phyloP scores from a whole-genome alignment of 2,329 filamentous ascomycete species.

The Epichloe sylvatica region DNA sequence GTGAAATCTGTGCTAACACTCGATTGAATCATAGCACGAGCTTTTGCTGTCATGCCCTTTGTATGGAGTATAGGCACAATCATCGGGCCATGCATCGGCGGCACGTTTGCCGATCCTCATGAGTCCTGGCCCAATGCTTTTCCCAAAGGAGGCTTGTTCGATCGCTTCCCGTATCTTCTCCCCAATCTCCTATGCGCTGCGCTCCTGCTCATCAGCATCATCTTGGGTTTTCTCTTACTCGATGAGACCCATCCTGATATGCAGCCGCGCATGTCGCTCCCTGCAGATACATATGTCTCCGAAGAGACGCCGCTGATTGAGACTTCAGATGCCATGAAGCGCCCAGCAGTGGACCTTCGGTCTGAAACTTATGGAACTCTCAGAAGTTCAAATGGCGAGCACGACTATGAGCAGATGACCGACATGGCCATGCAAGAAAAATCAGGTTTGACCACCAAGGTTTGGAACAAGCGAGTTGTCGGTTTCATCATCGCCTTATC shows the following conservation, averaged over 20 bases:
- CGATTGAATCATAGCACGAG: slow-evolving; percentile 42
- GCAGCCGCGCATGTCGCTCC: slow-evolving; percentile 38
- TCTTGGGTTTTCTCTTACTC: slow-evolving; percentile 66
- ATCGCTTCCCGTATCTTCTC: slow-evolving; percentile 69
- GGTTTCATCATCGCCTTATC: slow-evolving; percentile 69
- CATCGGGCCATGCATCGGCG: slow-evolving; percentile 76
- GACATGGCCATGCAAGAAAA: slow-evolving; percentile 20
- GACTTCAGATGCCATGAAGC: slow-evolving; percentile 59
- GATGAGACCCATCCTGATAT: slow-evolving; percentile 83
- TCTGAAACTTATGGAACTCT: slow-evolving; percentile 73
- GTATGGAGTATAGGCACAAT: slow-evolving; percentile 88
- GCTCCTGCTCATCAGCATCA: slow-evolving; percentile 64
- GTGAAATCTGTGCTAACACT: slow-evolving; percentile 8
- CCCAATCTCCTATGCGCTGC: slow-evolving; percentile 75
- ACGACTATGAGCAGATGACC: slow-evolving; percentile 24
- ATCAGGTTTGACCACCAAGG: slow-evolving; percentile 20
- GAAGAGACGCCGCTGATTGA: slow-evolving; percentile 63
- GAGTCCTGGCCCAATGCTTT: slow-evolving; percentile 60
- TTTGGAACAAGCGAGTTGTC: slow-evolving; percentile 49
- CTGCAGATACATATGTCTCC: slow-evolving; percentile 36
- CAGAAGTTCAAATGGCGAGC: slow-evolving; percentile 29
- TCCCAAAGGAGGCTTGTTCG: slow-evolving; percentile 54
- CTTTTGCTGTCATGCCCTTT: slow-evolving; percentile 87
- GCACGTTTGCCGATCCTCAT: slow-evolving; percentile 68
- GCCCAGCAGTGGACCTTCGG: slow-evolving; percentile 58